Evolutionary conservation across 768 basidiomycete genomes (phyloP).

Genomic region (Nevesoporus exiguus): DNA sequence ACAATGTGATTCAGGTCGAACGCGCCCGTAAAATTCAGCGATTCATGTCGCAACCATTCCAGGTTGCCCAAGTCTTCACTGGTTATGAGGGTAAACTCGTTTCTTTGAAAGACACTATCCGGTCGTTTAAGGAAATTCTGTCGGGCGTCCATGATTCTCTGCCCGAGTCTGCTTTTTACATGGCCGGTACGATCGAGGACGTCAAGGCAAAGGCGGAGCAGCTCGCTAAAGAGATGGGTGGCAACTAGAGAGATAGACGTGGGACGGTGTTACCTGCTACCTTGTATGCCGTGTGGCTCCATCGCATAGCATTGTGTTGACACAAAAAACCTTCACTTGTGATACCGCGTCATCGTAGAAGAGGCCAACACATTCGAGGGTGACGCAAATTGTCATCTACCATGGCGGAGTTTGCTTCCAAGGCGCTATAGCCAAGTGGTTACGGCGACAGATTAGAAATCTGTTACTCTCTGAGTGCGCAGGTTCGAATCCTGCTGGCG

Average conservation of each 20-base stretch:
- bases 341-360: conserved; percentile 5
- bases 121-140: conserved; percentile 98
- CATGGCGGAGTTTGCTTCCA: rapidly evolving
- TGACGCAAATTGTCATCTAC: too few relatives aligned
- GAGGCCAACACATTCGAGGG: too few relatives aligned
- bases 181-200: conserved; percentile 96
- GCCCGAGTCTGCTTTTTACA: conserved; percentile 98
- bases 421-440: conserved; percentile 79
- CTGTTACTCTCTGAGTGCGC: conserved; percentile 69
- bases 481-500: conserved; percentile 68
- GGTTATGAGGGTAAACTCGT: conserved; percentile 99
- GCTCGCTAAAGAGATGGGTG: conserved; percentile 88
- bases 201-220: conserved; percentile 97
- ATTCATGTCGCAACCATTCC: conserved; percentile 99
- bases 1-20: conserved; percentile 62
- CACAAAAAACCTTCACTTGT: conserved; percentile 7
- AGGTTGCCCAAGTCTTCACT: conserved; percentile 99
- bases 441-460: conserved; percentile 79
- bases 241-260: conserved; percentile 33
- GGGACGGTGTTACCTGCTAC: conserved; percentile 8
- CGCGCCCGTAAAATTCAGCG: conserved; percentile 98
- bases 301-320: conserved; percentile 14
- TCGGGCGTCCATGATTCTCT: conserved; percentile 82
- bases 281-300: not conserved
- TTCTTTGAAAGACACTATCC: conserved; percentile 90